phyloP scores from a whole-genome alignment of 2,329 filamentous ascomycete species.

The Fragosphaeria purpurea region DNA sequence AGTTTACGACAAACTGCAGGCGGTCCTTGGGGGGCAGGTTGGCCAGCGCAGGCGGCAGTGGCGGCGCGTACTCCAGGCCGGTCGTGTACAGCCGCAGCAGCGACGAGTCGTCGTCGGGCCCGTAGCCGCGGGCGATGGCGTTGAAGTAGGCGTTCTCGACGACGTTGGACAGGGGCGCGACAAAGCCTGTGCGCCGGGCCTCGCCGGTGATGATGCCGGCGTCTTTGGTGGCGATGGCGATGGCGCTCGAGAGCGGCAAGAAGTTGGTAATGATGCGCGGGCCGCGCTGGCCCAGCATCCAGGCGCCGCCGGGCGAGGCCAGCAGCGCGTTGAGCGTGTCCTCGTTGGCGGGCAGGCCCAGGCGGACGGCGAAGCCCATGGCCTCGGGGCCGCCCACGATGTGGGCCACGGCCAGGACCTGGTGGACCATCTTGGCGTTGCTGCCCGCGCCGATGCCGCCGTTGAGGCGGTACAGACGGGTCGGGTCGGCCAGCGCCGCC shows the following conservation, averaged over 20 bases:
- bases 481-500: constrained; percentile 49
- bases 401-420: constrained; percentile 53
- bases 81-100: constrained; percentile 33
- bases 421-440: constrained; percentile 55
- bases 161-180: constrained; percentile 48
- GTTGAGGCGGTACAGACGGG: constrained; percentile 52
- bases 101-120: constrained; percentile 33
- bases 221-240: constrained; percentile 53
- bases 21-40: background rate
- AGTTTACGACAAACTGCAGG: constrained; percentile 22
- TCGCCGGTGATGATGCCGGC: constrained; percentile 58
- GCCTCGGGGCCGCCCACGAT: constrained; percentile 51
- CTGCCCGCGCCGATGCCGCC: constrained; percentile 51
- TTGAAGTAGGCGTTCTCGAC: constrained; percentile 58
- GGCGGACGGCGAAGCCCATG: constrained; percentile 46
- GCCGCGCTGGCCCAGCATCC: constrained; percentile 52
- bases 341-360: constrained; percentile 39
- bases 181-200: constrained; percentile 46
- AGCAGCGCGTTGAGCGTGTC: constrained; percentile 32
- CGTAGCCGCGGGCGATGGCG: constrained; percentile 46
- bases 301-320: constrained; percentile 41
- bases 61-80: constrained; percentile 17
- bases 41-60: too few species aligned
- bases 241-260: constrained; percentile 46
- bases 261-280: constrained; percentile 44